Conservation (phyloP, 2,329 filamentous ascomycete species). For the Trichoderma lentiforme region DNA sequence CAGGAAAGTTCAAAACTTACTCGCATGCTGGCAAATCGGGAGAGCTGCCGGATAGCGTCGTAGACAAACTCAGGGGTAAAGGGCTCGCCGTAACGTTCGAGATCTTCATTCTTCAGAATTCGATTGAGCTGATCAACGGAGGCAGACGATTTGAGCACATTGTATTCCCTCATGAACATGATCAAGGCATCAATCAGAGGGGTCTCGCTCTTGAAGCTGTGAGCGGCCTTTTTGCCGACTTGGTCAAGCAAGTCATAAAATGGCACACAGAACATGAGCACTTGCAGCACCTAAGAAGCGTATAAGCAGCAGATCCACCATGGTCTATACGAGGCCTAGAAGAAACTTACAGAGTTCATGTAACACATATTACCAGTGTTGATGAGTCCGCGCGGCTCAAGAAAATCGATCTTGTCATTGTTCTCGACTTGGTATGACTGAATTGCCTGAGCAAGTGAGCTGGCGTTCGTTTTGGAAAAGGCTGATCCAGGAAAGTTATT, state of each 20-base stretch:
- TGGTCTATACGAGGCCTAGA: background rate
- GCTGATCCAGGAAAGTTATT: slow-evolving; percentile 28
- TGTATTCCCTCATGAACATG: slow-evolving; percentile 93
- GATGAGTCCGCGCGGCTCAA: slow-evolving; percentile 88
- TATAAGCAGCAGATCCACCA: slow-evolving; percentile 32
- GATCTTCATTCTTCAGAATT: slow-evolving; percentile 73
- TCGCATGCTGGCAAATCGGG: slow-evolving; percentile 88
- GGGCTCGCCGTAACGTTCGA: slow-evolving; percentile 86
- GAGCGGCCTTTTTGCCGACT: slow-evolving; percentile 74
- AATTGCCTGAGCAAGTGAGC: slow-evolving; percentile 73
- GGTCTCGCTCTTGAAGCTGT: slow-evolving; percentile 94
- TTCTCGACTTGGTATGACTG: slow-evolving; percentile 66
- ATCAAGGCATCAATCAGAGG: slow-evolving; percentile 95
- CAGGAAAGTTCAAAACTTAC: slow-evolving; percentile 47
- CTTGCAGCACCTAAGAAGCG: slow-evolving; percentile 74
- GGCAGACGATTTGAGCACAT: slow-evolving; percentile 73
- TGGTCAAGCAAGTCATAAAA: slow-evolving; percentile 94
- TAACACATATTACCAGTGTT: slow-evolving; percentile 99
- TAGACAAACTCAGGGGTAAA: slow-evolving; percentile 96
- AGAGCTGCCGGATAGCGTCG: slow-evolving; percentile 80
- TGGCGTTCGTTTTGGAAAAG: slow-evolving; percentile 47
- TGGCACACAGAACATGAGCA: slow-evolving; percentile 86
- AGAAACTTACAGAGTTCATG: slow-evolving; percentile 92
- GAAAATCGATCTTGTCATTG: slow-evolving; percentile 68
- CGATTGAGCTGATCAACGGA: slow-evolving; percentile 71